Evolutionary conservation across 495 filamentous ascomycete genomes (phyloP), one percentile per base, ranked within the genome.

Genomic region (Aspergillus wentii): DNA sequence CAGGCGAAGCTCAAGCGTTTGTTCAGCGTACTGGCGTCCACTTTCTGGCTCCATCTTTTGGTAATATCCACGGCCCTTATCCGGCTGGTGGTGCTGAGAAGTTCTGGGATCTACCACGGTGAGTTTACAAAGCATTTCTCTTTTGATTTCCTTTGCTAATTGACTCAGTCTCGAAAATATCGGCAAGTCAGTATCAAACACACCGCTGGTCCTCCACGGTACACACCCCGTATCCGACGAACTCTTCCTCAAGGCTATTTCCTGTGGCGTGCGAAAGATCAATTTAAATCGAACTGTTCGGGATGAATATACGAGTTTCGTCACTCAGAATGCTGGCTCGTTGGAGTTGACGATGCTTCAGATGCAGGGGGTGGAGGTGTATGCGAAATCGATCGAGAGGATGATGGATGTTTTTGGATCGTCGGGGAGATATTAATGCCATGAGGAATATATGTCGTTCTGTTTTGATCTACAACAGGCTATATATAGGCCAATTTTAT

Each of bases 271-370:
- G 31, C 75, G 72, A 15, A 82, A 84, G 59, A 64, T 80, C 46
- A 87, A 86, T 52, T 75, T 86, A 36, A 86, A 87, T 54, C 76
- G 83, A 45, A 72, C 79, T 16, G 71, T 86, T 58, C 81, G 83
- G 46, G 67, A 72, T 39, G 68, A 71, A 38, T 85, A 81, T 44
- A 71, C 67, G 18, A 56, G 68, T 31, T 71, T 76, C 30, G 70
- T 76, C 59, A 62, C 71, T 39, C 74, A 82, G 59, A 78, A 78
- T 59, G 61, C 64, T n/a, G 75, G 72, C 3, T 77, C 76, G 56
- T 29, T 52, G 26, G 72, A 75, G 20, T 54, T 85, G 50, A 86
- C 79, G 18, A 66, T 64, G 28, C 63, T 85, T 15, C 79, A 83
- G 38, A 79, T 80, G 57, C 69, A 74, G 38, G 79, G 72, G 4